These are phyloP conservation scores for Podospora sp. DNA, from an alignment of 495 filamentous ascomycete species.

Conservation along the genomic window DNA sequence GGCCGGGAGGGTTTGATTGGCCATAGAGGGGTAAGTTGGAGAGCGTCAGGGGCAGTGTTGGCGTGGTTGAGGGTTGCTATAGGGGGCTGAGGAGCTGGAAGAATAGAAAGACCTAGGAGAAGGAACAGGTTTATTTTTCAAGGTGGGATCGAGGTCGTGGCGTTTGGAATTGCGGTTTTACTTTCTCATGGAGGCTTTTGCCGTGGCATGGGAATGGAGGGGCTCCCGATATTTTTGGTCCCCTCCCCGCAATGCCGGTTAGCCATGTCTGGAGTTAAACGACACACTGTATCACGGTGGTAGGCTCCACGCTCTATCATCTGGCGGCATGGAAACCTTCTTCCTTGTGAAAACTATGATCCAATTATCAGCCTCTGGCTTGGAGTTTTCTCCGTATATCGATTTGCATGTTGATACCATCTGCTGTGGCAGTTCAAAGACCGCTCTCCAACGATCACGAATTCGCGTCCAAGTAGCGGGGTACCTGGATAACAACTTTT, in stretches of 20 bases:
- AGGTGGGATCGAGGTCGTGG: not conserved
- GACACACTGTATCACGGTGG: too few relatives aligned
- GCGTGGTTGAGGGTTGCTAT: too few relatives aligned
- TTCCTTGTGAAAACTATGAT: too few relatives aligned
- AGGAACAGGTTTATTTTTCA: not conserved
- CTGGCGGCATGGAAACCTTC: too few relatives aligned
- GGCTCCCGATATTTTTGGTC: not conserved
- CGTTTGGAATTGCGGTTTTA: not conserved
- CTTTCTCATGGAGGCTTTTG: not conserved
- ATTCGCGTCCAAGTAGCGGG: not conserved
- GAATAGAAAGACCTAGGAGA: not conserved
- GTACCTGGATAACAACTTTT: not conserved
- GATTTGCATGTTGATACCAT: too few relatives aligned
- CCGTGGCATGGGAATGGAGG: not conserved
- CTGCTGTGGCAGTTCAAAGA: too few relatives aligned
- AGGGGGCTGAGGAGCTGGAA: too few relatives aligned
- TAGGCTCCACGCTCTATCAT: too few relatives aligned
- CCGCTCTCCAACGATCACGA: not conserved
- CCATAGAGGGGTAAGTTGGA: not conserved
- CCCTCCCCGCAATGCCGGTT: not conserved
- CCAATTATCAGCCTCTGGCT: too few relatives aligned
- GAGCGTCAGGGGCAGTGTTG: not conserved
- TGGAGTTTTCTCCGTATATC: too few relatives aligned
- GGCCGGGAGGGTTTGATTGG: conserved; percentile 17
- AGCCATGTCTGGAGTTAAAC: not conserved